These are phyloP conservation scores for Chlamydomonas eustigma DNA, from an alignment of 139 green algal genomes.

Conservation along the genomic window DNA sequence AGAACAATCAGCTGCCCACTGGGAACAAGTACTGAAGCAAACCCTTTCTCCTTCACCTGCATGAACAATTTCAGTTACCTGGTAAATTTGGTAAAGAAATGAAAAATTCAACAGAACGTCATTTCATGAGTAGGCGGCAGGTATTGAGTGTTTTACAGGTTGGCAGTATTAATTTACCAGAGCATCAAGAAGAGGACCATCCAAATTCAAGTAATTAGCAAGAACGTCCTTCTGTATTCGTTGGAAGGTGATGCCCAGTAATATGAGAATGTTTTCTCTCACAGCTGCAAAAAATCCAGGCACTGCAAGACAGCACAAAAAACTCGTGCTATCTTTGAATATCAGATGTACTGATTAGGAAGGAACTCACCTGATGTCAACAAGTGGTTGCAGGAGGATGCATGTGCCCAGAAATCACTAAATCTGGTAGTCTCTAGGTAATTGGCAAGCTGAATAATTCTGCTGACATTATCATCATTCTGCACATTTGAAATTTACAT, in stretches of 20 bases:
- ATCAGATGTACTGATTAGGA: neutral
- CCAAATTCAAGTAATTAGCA: constrained; percentile 36
- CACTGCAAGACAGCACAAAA: no score
- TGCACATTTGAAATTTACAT: constrained; percentile 8
- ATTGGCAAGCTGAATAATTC: constrained; percentile 12
- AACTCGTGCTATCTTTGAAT: no score
- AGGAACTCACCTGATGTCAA: neutral
- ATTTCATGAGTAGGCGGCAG: no score
- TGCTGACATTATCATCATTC: constrained; percentile 25
- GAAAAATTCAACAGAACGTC: no score
- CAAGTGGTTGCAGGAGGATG: constrained; percentile 4
- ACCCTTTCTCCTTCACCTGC: constrained; percentile 9
- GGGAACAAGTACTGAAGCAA: neutral
- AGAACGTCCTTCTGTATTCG: constrained; percentile 41
- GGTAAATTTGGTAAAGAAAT: no score
- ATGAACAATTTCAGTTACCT: neutral
- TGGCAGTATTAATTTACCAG: no score
- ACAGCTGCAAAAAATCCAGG: constrained; percentile 45
- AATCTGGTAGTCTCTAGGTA: constrained; percentile 21
- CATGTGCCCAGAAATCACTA: constrained; percentile 18
- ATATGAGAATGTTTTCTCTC: constrained; percentile 41
- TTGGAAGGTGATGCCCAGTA: constrained; percentile 50
- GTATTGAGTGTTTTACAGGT: no score
- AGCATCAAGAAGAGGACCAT: constrained; percentile 31
- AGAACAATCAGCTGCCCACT: constrained; percentile 24